A percentile compares a stretch with the other conserved stretches of the same genome.
Conservation (phyloP, 2,329 filamentous ascomycete genomes). For the Verticillium albo-atrum region DNA sequence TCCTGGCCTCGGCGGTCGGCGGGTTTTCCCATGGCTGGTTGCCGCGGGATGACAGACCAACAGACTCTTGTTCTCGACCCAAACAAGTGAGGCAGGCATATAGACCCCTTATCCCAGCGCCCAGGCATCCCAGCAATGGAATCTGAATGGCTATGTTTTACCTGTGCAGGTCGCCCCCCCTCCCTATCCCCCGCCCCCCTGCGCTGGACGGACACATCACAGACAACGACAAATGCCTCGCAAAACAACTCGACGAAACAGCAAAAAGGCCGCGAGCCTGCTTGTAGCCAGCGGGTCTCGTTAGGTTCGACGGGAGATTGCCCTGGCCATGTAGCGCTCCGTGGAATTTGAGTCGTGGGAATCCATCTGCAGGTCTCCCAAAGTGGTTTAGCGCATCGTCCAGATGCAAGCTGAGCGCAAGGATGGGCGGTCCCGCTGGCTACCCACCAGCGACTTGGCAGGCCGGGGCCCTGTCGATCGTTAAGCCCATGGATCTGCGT, state of each 20-base stretch:
- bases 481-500: not conserved
- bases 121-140: no score
- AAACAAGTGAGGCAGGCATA: not conserved
- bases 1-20: not conserved
- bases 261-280: not conserved
- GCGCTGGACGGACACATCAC: not conserved
- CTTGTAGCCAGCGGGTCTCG: not conserved
- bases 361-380: not conserved
- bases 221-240: not conserved
- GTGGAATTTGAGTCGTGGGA: not conserved
- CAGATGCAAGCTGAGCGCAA: constrained; percentile 1
- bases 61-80: not conserved
- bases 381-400: not conserved
- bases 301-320: not conserved
- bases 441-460: not conserved
- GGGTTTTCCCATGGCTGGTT: not conserved
- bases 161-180: no score
- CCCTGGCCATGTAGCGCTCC: not conserved
- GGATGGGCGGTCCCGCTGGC: not conserved
- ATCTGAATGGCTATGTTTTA: constrained; percentile 3
- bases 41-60: not conserved
- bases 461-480: constrained; percentile 2
- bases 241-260: not conserved
- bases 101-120: not conserved
- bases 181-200: no score